phyloP scores from a whole-genome alignment of 2,329 filamentous ascomycete genomes.

The Calonectria hawksworthii region DNA sequence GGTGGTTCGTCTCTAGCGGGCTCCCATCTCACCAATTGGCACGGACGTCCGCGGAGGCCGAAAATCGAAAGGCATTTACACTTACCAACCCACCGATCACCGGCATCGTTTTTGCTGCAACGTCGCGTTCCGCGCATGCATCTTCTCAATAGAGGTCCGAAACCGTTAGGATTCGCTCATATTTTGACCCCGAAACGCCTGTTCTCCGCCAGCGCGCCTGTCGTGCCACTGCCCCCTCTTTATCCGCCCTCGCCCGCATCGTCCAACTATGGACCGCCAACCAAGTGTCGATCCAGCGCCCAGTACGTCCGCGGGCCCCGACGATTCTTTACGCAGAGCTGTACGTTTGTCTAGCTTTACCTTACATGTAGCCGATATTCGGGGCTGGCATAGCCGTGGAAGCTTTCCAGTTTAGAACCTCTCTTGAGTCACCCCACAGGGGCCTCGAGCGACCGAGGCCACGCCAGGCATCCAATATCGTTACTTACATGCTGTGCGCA shows the following conservation, averaged over 20 bases:
- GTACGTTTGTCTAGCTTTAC: constrained; percentile 50
- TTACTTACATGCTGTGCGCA: constrained; percentile 5
- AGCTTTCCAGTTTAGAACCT: background rate
- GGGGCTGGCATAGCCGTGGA: background rate
- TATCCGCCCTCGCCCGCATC: background rate
- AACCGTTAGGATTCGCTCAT: background rate
- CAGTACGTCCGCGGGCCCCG: constrained; percentile 50
- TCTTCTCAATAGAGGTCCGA: background rate
- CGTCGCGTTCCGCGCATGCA: background rate
- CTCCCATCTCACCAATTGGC: constrained; percentile 4
- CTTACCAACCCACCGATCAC: background rate
- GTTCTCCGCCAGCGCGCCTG: background rate
- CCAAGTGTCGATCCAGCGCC: constrained; percentile 28
- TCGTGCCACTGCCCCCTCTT: background rate
- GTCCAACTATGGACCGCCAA: constrained; percentile 19
- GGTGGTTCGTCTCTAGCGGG: background rate
- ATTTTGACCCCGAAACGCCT: background rate
- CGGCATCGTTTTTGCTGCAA: background rate
- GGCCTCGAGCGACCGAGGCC: background rate
- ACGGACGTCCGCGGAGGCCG: constrained; percentile 22
- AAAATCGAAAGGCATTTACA: constrained; percentile 14
- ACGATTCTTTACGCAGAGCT: constrained; percentile 53
- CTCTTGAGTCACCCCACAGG: background rate
- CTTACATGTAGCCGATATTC: background rate
- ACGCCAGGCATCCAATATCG: background rate